Evolutionary conservation across 805 yeast species (phyloP).

Genomic region (Wickerhamomyces mucosus): DNA sequence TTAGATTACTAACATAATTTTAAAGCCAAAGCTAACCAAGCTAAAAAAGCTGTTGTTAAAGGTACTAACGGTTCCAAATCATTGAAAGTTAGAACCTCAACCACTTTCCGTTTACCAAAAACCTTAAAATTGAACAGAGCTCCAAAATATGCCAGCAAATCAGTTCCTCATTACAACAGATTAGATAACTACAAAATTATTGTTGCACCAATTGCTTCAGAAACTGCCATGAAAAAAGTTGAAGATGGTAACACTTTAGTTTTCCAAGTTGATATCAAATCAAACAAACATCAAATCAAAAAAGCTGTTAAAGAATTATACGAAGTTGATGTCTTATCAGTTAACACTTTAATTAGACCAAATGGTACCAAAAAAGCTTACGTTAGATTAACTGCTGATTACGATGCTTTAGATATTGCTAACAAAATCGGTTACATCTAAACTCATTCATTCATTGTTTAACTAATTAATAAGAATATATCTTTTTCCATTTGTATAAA

Average conservation of each 20-base stretch:
- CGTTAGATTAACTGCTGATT: slow-evolving; percentile 97
- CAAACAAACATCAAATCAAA: slow-evolving; percentile 99
- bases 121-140: slow-evolving; percentile 88
- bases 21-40: slow-evolving; percentile 80
- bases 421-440: slow-evolving; percentile 99
- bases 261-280: slow-evolving; percentile 93
- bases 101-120: slow-evolving; percentile 97
- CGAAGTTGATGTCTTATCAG: slow-evolving; percentile 88
- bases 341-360: slow-evolving; percentile 97
- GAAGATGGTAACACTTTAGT: slow-evolving; percentile 99
- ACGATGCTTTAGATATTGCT: slow-evolving; percentile 99
- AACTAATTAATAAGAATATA: no score
- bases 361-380: slow-evolving; percentile 99
- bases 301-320: slow-evolving; percentile 96
- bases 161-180: slow-evolving; percentile 97
- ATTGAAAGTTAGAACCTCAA: slow-evolving; percentile 85
- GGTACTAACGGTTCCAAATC: slow-evolving; percentile 91
- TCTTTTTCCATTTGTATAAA: no score
- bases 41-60: slow-evolving; percentile 97
- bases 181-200: slow-evolving; percentile 91
- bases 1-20: slow-evolving; percentile 12
- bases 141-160: slow-evolving; percentile 92
- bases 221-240: slow-evolving; percentile 98
- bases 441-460: slow-evolving; percentile 27
- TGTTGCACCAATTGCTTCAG: slow-evolving; percentile 92